These are phyloP conservation scores for Neurospora sp. DNA, from an alignment of 495 filamentous ascomycete genomes.

Conservation along the genomic window DNA sequence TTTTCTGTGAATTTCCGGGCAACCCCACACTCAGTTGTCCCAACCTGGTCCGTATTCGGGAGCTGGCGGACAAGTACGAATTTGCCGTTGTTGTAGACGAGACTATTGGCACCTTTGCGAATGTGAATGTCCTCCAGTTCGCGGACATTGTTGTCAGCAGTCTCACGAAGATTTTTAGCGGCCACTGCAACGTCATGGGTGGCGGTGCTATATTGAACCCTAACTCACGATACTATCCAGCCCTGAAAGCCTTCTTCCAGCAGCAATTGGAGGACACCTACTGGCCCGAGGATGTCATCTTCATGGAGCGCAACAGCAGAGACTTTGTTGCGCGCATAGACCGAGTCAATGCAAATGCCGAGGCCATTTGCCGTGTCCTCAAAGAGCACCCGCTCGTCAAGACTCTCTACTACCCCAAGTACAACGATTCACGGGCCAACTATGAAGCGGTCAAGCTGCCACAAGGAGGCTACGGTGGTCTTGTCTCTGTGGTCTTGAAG, in stretches of 20 bases:
- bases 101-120: slow-evolving; percentile 92
- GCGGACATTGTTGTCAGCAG: slow-evolving; percentile 90
- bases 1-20: slow-evolving; percentile 92
- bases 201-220: slow-evolving; percentile 84
- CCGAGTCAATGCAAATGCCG: slow-evolving; percentile 77
- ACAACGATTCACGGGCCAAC: slow-evolving; percentile 51
- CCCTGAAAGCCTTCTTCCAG: slow-evolving; percentile 51
- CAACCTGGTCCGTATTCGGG: slow-evolving; percentile 67
- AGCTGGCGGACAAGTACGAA: slow-evolving; percentile 70
- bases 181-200: slow-evolving; percentile 97
- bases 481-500: slow-evolving; percentile 75
- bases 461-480: slow-evolving; percentile 79
- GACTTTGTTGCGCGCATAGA: slow-evolving; percentile 80
- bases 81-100: slow-evolving; percentile 93
- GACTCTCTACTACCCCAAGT: slow-evolving; percentile 79
- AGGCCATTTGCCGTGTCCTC: slow-evolving; percentile 66
- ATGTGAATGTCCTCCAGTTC: slow-evolving; percentile 81
- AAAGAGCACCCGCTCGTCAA: slow-evolving; percentile 50
- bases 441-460: slow-evolving; percentile 73
- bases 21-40: slow-evolving; percentile 85
- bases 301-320: slow-evolving; percentile 91
- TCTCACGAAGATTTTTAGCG: slow-evolving; percentile 93
- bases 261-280: slow-evolving; percentile 75
- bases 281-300: slow-evolving; percentile 88
- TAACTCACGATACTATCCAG: slow-evolving; percentile 55